Base-by-base conservation (phyloP, 1,284 basidiomycete genomes). In the Tilletiaria anomala region DNA sequence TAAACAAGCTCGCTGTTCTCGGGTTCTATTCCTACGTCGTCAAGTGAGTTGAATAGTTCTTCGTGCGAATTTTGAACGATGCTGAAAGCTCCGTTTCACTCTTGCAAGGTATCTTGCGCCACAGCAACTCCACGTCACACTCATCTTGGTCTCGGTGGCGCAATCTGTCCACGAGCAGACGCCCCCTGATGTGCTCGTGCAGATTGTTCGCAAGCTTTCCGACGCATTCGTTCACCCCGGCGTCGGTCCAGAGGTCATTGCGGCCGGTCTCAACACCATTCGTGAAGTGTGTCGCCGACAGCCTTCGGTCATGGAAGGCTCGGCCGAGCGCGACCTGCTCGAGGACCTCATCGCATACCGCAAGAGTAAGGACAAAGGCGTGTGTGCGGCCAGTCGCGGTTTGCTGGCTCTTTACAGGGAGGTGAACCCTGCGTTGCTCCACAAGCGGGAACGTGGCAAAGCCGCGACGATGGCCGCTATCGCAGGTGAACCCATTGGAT, bases 141-240 rank as follows among this genome's bases (percentile, higher is more conserved):
- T 85, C 37, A 93, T 99, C 68, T 80, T 99, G 45, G 91, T 88
- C 45, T 78, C 86, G 2, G 78, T 99, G 45, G 91, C 91, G 14
- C 87, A 96, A 67, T 89, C 86, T 12, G 84, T 91, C 2, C 93
- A 99, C 68, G 84, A 89, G 37, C 76, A 93, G 42, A 94, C 89
- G 0, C 91, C 89, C 2, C 91, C 93, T 0, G 89, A 96, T 63
- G 83, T 78, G 3, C 73, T 99, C 11, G 80, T 78, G 2, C 91
- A 93, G 2, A 81, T 91, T 33, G 73, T 99, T 38, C 77, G 78
- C 44, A 99, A 97, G 70, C 71, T 99, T 41, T 85, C 89, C 0
- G 79, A 84, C 57, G 87, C 94, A 61, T 99, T 99, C 57, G 83
- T 99, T 2, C 91, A 97, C 68, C 91, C 91, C 0, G 93, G 93